A percentile compares a stretch with the other conserved stretches of the same genome.
phyloP scores from a whole-genome alignment of 1,139 yeast species.

The Blastobotrys malaysiensis region DNA sequence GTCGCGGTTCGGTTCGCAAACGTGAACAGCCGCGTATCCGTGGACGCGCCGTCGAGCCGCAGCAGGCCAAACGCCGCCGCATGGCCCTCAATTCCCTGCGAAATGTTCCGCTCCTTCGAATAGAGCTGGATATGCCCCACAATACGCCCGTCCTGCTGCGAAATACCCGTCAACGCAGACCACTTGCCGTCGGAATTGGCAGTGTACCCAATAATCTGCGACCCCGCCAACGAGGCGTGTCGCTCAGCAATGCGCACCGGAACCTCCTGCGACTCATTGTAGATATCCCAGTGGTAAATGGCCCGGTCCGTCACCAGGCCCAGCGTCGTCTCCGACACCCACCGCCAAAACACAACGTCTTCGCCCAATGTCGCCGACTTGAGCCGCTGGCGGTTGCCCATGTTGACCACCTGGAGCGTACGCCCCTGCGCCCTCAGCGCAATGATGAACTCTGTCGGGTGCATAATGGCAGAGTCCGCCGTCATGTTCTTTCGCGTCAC shows the following conservation, averaged over 20 bases:
- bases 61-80: constrained; percentile 84
- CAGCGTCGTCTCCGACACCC: constrained; percentile 69
- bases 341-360: constrained; percentile 93
- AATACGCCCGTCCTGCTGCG: constrained; percentile 90
- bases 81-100: constrained; percentile 98
- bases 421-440: constrained; percentile 95
- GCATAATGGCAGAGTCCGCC: constrained; percentile 97
- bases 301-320: constrained; percentile 81
- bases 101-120: constrained; percentile 81
- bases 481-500: constrained; percentile 87
- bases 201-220: constrained; percentile 88
- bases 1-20: constrained; percentile 82
- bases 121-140: constrained; percentile 95
- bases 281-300: constrained; percentile 75
- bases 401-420: constrained; percentile 88
- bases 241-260: constrained; percentile 80
- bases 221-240: constrained; percentile 70
- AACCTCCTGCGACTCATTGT: constrained; percentile 73
- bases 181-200: constrained; percentile 79
- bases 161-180: constrained; percentile 94
- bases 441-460: constrained; percentile 80
- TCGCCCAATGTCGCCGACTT: constrained; percentile 83
- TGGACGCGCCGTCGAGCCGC: constrained; percentile 64
- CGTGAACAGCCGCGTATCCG: constrained; percentile 79
- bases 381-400: constrained; percentile 80